These are phyloP conservation scores for Blastomyces parvus DNA, from an alignment of 2,329 filamentous ascomycete genomes.

Conservation along the genomic window DNA sequence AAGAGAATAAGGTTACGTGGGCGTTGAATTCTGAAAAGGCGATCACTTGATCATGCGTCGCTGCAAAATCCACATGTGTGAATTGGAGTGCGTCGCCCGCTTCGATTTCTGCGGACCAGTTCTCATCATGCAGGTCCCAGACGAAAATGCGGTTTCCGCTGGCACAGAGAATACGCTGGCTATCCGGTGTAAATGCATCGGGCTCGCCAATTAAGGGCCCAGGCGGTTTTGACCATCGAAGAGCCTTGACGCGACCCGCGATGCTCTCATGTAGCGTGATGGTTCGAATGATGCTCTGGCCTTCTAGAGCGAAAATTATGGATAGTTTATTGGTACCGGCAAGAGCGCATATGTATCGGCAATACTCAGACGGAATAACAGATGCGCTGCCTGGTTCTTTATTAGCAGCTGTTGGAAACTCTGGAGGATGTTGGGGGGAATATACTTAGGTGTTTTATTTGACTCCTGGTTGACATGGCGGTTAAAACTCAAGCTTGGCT, in stretches of 20 bases:
- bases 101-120: constrained; percentile 33
- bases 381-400: constrained; percentile 1
- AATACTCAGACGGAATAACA: constrained; percentile 8
- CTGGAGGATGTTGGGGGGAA: background rate
- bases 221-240: constrained; percentile 10
- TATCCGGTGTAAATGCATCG: constrained; percentile 8
- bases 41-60: constrained; percentile 29
- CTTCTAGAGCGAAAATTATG: background rate
- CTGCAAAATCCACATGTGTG: constrained; percentile 30
- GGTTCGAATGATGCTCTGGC: constrained; percentile 5
- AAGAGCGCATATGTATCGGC: constrained; percentile 7
- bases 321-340: background rate
- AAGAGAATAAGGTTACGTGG: constrained; percentile 29
- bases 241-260: background rate
- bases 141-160: constrained; percentile 28
- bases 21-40: constrained; percentile 34
- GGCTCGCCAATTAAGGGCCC: background rate
- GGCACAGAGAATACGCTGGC: constrained; percentile 27
- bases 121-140: constrained; percentile 30
- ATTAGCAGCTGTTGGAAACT: background rate
- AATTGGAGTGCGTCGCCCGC: constrained; percentile 29
- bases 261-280: constrained; percentile 6
- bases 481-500: background rate
- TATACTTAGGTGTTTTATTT: constrained; percentile 6
- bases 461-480: constrained; percentile 4